phyloP scores from a whole-genome alignment of 2,329 filamentous ascomycete genomes.

The Lecanicillium sp. region DNA sequence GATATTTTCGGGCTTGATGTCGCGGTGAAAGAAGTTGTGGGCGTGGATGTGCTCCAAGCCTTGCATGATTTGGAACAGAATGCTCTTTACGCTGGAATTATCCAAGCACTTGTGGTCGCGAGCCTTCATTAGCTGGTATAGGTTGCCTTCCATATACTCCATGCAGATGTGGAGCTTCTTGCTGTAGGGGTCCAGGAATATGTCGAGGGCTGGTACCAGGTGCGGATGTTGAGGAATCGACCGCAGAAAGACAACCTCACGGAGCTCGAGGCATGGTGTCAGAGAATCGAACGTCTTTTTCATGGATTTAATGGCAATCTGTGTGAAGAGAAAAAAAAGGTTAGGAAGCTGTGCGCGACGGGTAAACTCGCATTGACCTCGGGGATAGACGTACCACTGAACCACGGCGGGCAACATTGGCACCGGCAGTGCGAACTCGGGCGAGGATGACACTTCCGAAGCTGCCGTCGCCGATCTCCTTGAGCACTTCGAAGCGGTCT shows the following conservation, averaged over 20 bases:
- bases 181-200: conserved; percentile 92
- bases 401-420: conserved; percentile 79
- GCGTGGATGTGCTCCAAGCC: conserved; percentile 96
- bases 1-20: conserved; percentile 99
- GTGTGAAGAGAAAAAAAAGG: conserved; percentile 10
- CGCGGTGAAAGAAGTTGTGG: conserved; percentile 95
- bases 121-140: conserved; percentile 98
- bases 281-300: conserved; percentile 98
- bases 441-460: conserved; percentile 94
- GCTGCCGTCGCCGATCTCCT: conserved; percentile 97
- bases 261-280: conserved; percentile 79
- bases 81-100: conserved; percentile 89
- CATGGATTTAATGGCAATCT: conserved; percentile 99
- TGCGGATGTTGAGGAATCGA: conserved; percentile 83
- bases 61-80: conserved; percentile 92
- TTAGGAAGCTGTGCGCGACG: conserved; percentile 1
- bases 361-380: conserved; percentile 10
- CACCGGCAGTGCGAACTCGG: conserved; percentile 82
- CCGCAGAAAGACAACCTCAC: conserved; percentile 93
- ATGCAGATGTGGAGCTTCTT: conserved; percentile 97
- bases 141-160: conserved; percentile 99
- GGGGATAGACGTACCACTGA: conserved; percentile 65
- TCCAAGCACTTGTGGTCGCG: conserved; percentile 93
- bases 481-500: conserved; percentile 92
- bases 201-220: conserved; percentile 94